Percentiles rank a stretch among this genome's conserved stretches.
Conservation (phyloP, 768 basidiomycete genomes). For the Mycena alexandri region DNA sequence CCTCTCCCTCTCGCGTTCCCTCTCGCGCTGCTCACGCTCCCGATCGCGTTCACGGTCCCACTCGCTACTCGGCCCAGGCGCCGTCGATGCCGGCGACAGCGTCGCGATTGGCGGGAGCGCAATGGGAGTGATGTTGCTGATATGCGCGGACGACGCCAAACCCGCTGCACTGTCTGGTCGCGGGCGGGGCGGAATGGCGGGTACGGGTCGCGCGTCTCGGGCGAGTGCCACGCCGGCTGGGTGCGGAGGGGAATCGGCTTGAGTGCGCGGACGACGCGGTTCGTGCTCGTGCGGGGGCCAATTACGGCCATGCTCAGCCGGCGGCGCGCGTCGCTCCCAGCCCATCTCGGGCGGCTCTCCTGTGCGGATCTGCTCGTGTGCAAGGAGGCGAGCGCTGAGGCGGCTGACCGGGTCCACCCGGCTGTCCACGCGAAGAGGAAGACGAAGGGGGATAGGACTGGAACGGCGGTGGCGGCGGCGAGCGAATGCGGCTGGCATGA, state of each 20-base stretch:
- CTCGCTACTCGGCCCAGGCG: slow-evolving; percentile 57
- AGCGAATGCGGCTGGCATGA: slow-evolving; percentile 62
- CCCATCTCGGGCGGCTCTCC: slow-evolving; percentile 61
- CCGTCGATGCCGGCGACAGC: slow-evolving; percentile 70
- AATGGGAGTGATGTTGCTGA: slow-evolving; percentile 47
- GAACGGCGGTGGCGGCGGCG: slow-evolving; percentile 63
- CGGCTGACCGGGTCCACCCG: slow-evolving; percentile 61
- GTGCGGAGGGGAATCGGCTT: slow-evolving; percentile 77
- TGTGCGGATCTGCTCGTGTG: slow-evolving; percentile 62
- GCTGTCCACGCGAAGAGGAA: slow-evolving; percentile 56
- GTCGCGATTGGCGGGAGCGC: slow-evolving; percentile 80
- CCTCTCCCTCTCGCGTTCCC: slow-evolving; percentile 47
- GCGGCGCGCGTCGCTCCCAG: slow-evolving; percentile 73
- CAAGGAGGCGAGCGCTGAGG: slow-evolving; percentile 68
- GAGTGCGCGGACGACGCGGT: slow-evolving; percentile 57
- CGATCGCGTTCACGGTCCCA: slow-evolving; percentile 39
- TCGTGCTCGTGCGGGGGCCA: slow-evolving; percentile 42
- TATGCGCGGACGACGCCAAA: slow-evolving; percentile 51
- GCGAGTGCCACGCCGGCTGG: slow-evolving; percentile 77
- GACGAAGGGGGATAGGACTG: slow-evolving; percentile 59
- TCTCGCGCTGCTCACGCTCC: slow-evolving; percentile 44
- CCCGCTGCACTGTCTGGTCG: slow-evolving; percentile 72
- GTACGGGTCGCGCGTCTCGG: slow-evolving; percentile 71
- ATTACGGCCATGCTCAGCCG: slow-evolving; percentile 41
- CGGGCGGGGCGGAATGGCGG: slow-evolving; percentile 80